Conservation (phyloP, 2,329 filamentous ascomycete genomes). For the Fusarium buxicola region DNA sequence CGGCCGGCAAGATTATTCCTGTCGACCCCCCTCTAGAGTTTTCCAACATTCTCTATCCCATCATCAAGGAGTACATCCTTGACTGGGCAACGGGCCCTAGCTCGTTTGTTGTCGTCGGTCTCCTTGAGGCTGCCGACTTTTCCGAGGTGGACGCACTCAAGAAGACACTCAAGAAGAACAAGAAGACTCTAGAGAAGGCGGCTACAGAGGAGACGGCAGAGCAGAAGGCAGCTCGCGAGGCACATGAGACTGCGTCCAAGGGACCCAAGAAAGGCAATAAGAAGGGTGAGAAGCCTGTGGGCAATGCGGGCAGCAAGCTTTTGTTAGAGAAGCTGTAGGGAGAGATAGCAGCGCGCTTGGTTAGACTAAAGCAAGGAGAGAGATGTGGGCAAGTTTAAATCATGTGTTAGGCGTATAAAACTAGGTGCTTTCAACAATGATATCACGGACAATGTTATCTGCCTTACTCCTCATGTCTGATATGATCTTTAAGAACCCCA, state of each 20-base stretch:
- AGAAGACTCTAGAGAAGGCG: slow-evolving; percentile 76
- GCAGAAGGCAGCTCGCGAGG: slow-evolving; percentile 64
- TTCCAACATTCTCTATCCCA: slow-evolving; percentile 81
- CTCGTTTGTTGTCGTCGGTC: slow-evolving; percentile 85
- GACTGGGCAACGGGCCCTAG: slow-evolving; percentile 89
- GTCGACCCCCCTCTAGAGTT: slow-evolving; percentile 84
- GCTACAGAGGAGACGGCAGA: slow-evolving; percentile 68
- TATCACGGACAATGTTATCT: slow-evolving; percentile 38
- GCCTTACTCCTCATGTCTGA: slow-evolving; percentile 4
- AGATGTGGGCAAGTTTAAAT: slow-evolving; percentile 27
- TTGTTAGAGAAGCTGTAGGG: slow-evolving; percentile 67
- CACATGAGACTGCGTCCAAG: slow-evolving; percentile 60
- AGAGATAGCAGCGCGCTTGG: background rate
- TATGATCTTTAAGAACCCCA: background rate
- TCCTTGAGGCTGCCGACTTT: slow-evolving; percentile 82
- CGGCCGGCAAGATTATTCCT: slow-evolving; percentile 75
- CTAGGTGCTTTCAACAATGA: slow-evolving; percentile 40
- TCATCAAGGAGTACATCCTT: slow-evolving; percentile 79
- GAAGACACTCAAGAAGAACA: slow-evolving; percentile 77
- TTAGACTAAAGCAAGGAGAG: slow-evolving; percentile 6
- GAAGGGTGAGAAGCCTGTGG: slow-evolving; percentile 60
- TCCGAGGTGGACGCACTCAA: slow-evolving; percentile 73
- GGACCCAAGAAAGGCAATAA: slow-evolving; percentile 56
- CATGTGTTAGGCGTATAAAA: slow-evolving; percentile 43
- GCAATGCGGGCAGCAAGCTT: slow-evolving; percentile 72